Evolutionary conservation across 2,329 filamentous ascomycete genomes (phyloP).

Genomic region (Berkeleyomyces rouxiae): DNA sequence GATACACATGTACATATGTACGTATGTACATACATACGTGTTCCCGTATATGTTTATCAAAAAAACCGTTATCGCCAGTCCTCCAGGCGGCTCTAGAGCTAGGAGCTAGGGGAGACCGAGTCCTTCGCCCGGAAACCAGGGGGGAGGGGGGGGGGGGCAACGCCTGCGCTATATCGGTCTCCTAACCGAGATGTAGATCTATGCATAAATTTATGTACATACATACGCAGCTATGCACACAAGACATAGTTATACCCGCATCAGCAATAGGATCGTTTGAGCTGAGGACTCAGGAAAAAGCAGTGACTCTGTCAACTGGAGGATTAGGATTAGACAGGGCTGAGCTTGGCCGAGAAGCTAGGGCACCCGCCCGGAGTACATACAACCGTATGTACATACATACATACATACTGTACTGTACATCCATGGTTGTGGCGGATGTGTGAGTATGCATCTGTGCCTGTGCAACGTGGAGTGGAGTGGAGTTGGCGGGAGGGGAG

Average conservation of each 20-base stretch:
- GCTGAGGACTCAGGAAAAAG: not conserved
- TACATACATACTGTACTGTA: too few relatives aligned
- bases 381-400: too few relatives aligned
- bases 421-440: too few relatives aligned
- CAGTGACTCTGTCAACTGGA: not conserved
- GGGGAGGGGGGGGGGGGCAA: not conserved
- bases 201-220: not conserved
- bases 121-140: not conserved
- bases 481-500: too few relatives aligned
- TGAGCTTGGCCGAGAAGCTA: not conserved
- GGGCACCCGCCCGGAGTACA: not conserved
- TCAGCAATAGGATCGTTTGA: not conserved
- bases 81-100: too few relatives aligned
- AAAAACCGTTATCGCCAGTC: not conserved
- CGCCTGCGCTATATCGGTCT: not conserved
- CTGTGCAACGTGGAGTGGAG: too few relatives aligned
- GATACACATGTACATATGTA: not conserved
- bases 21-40: not conserved
- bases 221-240: not conserved
- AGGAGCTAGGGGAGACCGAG: not conserved
- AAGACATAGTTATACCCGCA: too few relatives aligned
- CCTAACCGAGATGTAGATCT: not conserved
- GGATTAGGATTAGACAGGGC: not conserved
- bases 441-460: too few relatives aligned
- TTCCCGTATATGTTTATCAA: not conserved